phyloP scores from a whole-genome alignment of 1,139 yeast genomes.

The Kazachstania sp. region DNA sequence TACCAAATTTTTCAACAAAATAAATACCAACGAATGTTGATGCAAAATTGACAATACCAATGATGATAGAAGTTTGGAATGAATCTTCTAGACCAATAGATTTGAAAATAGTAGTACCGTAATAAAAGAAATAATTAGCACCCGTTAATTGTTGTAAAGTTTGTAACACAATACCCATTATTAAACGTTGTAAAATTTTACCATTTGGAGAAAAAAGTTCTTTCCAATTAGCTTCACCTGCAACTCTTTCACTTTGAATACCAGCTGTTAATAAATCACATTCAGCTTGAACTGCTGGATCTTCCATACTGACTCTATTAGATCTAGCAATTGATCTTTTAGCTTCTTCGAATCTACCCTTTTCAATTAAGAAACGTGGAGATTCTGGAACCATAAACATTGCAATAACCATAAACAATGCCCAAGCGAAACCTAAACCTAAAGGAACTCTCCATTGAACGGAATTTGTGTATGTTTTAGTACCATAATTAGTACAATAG shows the following conservation, averaged over 20 bases:
- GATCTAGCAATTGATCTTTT: slow-evolving; percentile 47
- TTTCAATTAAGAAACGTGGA: slow-evolving; percentile 3
- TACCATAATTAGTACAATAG: slow-evolving; percentile 47
- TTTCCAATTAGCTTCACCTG: slow-evolving; percentile 4
- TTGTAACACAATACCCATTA: slow-evolving; percentile 6
- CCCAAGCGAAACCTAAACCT: slow-evolving; percentile 42
- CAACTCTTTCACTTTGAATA: slow-evolving; percentile 1
- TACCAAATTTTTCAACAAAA: slow-evolving; percentile 2
- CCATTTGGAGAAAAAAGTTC: slow-evolving; percentile 4
- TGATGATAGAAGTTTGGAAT: slow-evolving; percentile 1
- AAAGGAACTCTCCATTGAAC: slow-evolving; percentile 37
- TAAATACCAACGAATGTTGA: slow-evolving; percentile 2
- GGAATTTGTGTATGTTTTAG: slow-evolving; percentile 37
- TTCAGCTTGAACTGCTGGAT: slow-evolving; percentile 48
- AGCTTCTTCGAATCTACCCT: slow-evolving; percentile 42
- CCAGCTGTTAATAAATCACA: background rate
- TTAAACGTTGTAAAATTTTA: slow-evolving; percentile 3
- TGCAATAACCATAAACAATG: slow-evolving; percentile 35
- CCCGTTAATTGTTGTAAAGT: slow-evolving; percentile 5
- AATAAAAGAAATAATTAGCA: slow-evolving; percentile 5
- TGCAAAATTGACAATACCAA: slow-evolving; percentile 3
- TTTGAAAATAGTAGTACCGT: slow-evolving; percentile 5
- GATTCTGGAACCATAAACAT: slow-evolving; percentile 6
- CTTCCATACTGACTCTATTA: slow-evolving; percentile 46
- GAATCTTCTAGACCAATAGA: slow-evolving; percentile 5